phyloP scores from a whole-genome alignment of 805 yeast genomes.

The Candida manassasensis region DNA sequence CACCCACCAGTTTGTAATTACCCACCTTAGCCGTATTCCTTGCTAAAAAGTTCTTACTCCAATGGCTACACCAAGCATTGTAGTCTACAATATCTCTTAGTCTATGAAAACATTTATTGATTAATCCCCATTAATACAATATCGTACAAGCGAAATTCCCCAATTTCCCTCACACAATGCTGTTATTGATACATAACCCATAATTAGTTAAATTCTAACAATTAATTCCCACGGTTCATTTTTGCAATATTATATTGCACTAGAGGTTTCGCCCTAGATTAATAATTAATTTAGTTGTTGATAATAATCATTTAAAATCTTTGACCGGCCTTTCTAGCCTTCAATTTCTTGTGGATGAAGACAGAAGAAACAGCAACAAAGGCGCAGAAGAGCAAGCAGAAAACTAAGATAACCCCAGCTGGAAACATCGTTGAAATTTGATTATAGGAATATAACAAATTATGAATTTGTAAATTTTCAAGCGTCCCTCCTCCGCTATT shows the following conservation, averaged over 20 bases:
- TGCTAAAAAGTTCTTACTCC: no score
- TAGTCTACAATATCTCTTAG: no score
- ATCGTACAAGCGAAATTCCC: slow-evolving; percentile 1
- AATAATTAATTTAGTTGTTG: no score
- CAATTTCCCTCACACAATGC: neutral
- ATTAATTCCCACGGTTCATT: neutral
- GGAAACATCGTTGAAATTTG: slow-evolving; percentile 49
- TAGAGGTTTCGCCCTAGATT: no score
- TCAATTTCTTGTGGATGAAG: slow-evolving; percentile 35
- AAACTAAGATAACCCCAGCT: slow-evolving; percentile 71
- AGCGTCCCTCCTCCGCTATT: no score
- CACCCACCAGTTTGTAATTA: no score
- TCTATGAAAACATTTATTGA: slow-evolving; percentile 1
- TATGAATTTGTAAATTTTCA: neutral
- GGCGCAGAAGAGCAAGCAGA: slow-evolving; percentile 51
- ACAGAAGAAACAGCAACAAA: slow-evolving; percentile 31
- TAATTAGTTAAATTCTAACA: neutral
- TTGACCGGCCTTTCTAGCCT: slow-evolving; percentile 40
- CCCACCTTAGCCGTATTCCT: no score
- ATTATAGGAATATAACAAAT: slow-evolving; percentile 5
- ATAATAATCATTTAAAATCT: slow-evolving; percentile 27
- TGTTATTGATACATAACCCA: neutral
- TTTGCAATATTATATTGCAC: neutral
- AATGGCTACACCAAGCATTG: no score
- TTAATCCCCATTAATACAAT: slow-evolving; percentile 1